A percentile compares a stretch with the other conserved stretches of the same genome.
These are phyloP conservation scores for Chrysanthemum seticuspe DNA, from an alignment of 129 eudicot species.

Conservation along the genomic window DNA sequence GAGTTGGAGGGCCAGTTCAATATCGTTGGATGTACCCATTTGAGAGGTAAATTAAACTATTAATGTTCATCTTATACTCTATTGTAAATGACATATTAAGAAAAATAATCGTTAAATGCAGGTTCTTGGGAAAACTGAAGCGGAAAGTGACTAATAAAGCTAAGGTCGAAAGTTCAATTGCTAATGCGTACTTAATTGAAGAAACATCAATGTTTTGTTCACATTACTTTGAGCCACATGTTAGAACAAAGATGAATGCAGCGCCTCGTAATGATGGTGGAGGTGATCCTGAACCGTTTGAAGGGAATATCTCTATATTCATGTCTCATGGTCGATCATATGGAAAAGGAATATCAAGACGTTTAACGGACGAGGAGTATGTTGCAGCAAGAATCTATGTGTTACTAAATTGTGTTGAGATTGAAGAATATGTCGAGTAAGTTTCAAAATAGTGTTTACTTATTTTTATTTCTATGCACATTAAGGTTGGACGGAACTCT, in stretches of 20 bases:
- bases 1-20: no score
- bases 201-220: no score
- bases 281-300: no score
- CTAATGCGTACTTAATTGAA: background rate
- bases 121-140: background rate
- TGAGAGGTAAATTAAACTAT: no score
- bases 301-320: background rate
- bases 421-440: background rate
- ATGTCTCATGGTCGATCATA: background rate
- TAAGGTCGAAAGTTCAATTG: background rate
- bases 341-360: background rate
- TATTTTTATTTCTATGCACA: no score
- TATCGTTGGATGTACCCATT: no score
- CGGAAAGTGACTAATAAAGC: slow-evolving; percentile 13
- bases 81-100: no score
- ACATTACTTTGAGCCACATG: no score
- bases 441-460: background rate
- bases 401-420: slow-evolving; percentile 4
- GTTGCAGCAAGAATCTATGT: background rate
- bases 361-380: background rate
- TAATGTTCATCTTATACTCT: no score
- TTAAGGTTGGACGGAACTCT: no score
- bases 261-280: no score
- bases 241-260: no score
- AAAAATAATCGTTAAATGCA: background rate